Evolutionary conservation across 495 filamentous ascomycete species (phyloP), one percentile per base, ranked within the genome.

Genomic region (Chaetomium cochliodes): DNA sequence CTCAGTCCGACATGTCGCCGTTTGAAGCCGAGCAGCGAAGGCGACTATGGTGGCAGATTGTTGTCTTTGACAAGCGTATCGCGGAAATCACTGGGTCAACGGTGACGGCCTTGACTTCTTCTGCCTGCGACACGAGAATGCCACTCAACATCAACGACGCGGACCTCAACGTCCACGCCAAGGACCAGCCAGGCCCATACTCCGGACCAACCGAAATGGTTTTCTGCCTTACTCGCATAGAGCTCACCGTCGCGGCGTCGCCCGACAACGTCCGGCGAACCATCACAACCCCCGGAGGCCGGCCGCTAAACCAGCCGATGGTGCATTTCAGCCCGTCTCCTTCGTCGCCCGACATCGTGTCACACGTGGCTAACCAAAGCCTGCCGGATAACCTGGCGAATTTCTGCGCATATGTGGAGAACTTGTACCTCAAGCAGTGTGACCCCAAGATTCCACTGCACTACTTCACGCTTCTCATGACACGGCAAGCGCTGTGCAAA

Each of bases 31-130:
- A 92, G 74, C 82, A 86, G 72, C 79, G 89, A 20, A 76, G 88
- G 55, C 79, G 88, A 23, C 71, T 91, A 5, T 92, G 89, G 89
- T 90, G 88, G 87, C 87, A 88, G 68, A 75, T 91, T 9, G 82
- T 84, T 60, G 76, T 83, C 23, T 80, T 91, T 20, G 89, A 92
- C 68, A 79, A 81, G 50, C 83, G 87, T 42, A 80, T 86, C 11
- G 83, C 82, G 22, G 87, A 88, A 68, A 82, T 89, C 42, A 84
- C 86, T 28, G 88, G 88, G 33, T 87, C 85, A 67, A 82, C 84
- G 28, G 81, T 89, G 64, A 87, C 79, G 57, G 85, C 78, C n/a
- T 72, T 81, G 67, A 86, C 76, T 52, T 73, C 73, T 2, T 77
- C 70, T 42, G 73, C 76, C 52, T 74, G 73, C 8, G 80, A 83